These are phyloP conservation scores for Candida incommunis DNA, from an alignment of 805 yeast genomes.

Conservation along the genomic window DNA sequence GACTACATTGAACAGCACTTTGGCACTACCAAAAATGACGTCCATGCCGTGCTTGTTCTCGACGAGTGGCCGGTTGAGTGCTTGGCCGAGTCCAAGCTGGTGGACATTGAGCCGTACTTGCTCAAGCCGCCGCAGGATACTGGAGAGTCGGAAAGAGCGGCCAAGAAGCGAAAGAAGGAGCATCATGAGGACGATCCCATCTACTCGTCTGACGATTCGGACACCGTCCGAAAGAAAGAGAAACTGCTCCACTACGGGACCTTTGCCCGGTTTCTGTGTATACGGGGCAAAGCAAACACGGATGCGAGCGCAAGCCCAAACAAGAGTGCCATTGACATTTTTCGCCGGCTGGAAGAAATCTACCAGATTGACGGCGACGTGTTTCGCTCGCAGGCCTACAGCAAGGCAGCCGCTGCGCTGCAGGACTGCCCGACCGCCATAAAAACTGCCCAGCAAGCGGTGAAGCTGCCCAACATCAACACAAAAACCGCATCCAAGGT, in stretches of 20 bases:
- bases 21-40: slow-evolving; percentile 4
- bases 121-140: not conserved
- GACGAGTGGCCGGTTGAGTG: slow-evolving; percentile 22
- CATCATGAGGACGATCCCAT: not conserved
- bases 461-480: slow-evolving; percentile 28
- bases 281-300: not conserved
- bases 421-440: slow-evolving; percentile 19
- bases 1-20: slow-evolving; percentile 1
- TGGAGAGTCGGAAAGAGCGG: not conserved
- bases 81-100: slow-evolving; percentile 12
- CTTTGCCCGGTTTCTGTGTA: slow-evolving; percentile 2
- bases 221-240: not conserved
- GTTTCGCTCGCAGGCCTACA: slow-evolving; percentile 29
- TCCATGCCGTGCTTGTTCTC: slow-evolving; percentile 5
- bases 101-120: slow-evolving; percentile 5
- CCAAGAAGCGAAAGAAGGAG: too few relatives aligned
- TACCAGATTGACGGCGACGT: slow-evolving; percentile 23
- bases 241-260: not conserved
- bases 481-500: slow-evolving; percentile 28
- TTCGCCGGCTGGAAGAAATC: slow-evolving; percentile 20
- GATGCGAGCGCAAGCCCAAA: slow-evolving; percentile 15
- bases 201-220: not conserved
- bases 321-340: slow-evolving; percentile 17
- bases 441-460: slow-evolving; percentile 25
- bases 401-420: slow-evolving; percentile 28